A percentile compares a stretch with the other conserved stretches of the same genome.
Conservation (phyloP, 2,329 filamentous ascomycete species). For the Aureobasidium lini region DNA sequence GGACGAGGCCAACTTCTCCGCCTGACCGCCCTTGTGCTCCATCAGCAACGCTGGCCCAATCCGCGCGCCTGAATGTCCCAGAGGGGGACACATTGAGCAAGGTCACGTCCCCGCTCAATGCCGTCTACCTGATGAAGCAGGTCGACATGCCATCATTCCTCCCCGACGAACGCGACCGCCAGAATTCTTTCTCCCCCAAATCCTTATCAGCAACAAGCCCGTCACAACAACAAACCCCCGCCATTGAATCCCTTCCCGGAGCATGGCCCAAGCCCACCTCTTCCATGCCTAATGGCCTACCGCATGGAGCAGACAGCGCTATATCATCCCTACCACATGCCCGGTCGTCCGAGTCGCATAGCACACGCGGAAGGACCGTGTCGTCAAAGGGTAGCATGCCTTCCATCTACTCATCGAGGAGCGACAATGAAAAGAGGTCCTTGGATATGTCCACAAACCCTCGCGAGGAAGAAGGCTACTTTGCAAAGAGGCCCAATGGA, state of each 20-base stretch:
- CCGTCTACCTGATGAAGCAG: slow-evolving; percentile 37
- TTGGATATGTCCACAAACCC: slow-evolving; percentile 1
- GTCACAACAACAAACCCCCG: slow-evolving; percentile 16
- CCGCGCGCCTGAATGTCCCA: slow-evolving; percentile 19
- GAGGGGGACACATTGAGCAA: slow-evolving; percentile 24
- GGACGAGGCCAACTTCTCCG: background rate
- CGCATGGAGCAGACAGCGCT: slow-evolving; percentile 34
- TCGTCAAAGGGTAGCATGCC: slow-evolving; percentile 8
- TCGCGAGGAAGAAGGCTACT: slow-evolving; percentile 38
- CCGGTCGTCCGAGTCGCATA: slow-evolving; percentile 32
- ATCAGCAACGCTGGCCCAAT: slow-evolving; percentile 22
- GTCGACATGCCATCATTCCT: slow-evolving; percentile 47
- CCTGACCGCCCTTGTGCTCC: background rate
- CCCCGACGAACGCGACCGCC: slow-evolving; percentile 37
- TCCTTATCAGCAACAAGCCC: slow-evolving; percentile 16
- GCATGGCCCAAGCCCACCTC: slow-evolving; percentile 20
- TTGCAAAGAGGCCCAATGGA: slow-evolving; percentile 27
- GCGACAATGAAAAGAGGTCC: slow-evolving; percentile 25
- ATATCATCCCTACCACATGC: slow-evolving; percentile 54
- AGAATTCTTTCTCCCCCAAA: slow-evolving; percentile 24
- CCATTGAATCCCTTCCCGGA: slow-evolving; percentile 21
- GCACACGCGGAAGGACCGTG: slow-evolving; percentile 2
- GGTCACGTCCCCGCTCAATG: slow-evolving; percentile 25
- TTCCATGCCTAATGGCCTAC: slow-evolving; percentile 18
- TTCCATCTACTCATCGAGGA: slow-evolving; percentile 22